phyloP scores from a whole-genome alignment of 2,329 filamentous ascomycete genomes.

The Neofusicoccum kwambonambiense region DNA sequence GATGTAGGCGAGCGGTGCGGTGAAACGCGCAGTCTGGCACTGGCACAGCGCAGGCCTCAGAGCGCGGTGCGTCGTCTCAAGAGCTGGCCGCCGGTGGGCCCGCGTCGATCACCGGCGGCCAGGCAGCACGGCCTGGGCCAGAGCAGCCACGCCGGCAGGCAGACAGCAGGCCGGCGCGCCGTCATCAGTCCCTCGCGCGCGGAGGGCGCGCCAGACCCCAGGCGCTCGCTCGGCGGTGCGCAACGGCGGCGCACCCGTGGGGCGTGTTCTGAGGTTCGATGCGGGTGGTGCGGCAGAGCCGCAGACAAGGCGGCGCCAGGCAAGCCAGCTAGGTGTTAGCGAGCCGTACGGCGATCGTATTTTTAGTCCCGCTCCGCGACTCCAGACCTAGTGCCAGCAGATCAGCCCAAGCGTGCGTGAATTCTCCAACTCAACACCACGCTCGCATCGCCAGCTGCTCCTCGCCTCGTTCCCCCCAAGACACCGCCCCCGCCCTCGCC shows the following conservation, averaged over 20 bases:
- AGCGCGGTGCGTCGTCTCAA: not conserved
- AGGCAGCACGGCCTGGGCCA: not conserved
- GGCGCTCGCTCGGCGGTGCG: not conserved
- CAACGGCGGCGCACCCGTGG: too few species aligned
- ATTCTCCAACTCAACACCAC: conserved; percentile 14
- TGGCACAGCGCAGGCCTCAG: not conserved
- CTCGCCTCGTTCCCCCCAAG: conserved; percentile 8
- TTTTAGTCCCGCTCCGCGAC: conserved; percentile 8
- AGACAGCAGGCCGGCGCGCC: not conserved
- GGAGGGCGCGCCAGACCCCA: not conserved
- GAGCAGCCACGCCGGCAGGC: not conserved
- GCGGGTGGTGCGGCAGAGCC: conserved; percentile 4
- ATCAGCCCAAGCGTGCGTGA: conserved; percentile 10
- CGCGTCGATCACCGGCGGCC: not conserved
- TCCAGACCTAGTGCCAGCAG: conserved; percentile 13
- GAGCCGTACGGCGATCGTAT: conserved; percentile 8
- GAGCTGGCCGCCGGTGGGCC: not conserved
- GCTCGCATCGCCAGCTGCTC: conserved; percentile 11
- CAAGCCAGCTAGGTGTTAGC: not conserved
- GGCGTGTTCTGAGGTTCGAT: not conserved
- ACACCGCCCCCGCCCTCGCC: conserved; percentile 10
- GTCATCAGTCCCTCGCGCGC: not conserved
- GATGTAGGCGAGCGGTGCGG: conserved; percentile 8
- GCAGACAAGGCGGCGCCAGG: not conserved
- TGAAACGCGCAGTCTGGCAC: conserved; percentile 5